Conservation (phyloP, 2,329 filamentous ascomycete species). For the Blastomyces percursus region DNA sequence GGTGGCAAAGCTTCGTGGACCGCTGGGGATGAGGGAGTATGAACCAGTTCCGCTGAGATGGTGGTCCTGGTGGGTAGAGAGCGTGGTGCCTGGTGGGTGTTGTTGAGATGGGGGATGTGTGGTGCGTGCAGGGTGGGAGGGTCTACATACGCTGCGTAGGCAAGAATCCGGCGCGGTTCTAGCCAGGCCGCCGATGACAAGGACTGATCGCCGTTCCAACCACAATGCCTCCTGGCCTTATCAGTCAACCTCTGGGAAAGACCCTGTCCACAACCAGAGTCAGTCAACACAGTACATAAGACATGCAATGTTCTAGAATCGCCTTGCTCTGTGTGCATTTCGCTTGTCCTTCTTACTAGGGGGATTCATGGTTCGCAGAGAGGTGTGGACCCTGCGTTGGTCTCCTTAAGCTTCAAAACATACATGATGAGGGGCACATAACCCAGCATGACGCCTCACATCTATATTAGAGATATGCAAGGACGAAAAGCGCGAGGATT, state of each 20-base stretch:
- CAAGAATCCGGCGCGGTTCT: neutral
- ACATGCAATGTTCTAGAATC: slow-evolving; percentile 1
- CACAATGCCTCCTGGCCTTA: neutral
- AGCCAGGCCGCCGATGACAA: neutral
- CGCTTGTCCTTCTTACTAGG: neutral
- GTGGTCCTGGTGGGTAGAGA: neutral
- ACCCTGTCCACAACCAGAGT: neutral
- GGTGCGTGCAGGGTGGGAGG: neutral
- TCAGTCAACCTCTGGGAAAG: neutral
- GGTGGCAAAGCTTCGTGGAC: neutral
- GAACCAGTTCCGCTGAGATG: neutral
- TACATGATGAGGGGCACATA: neutral
- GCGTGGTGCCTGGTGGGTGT: neutral
- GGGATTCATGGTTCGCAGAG: neutral
- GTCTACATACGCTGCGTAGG: neutral
- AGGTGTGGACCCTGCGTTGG: neutral
- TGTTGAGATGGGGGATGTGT: neutral
- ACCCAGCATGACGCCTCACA: no score
- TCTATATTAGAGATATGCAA: neutral
- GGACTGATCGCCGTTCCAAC: neutral
- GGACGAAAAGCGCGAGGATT: neutral
- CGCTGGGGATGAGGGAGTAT: neutral
- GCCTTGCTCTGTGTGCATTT: neutral
- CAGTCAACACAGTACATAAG: neutral
- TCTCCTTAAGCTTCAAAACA: neutral